Conservation (phyloP, 1,284 basidiomycete genomes). For the Hypsizygus ulmarius region DNA sequence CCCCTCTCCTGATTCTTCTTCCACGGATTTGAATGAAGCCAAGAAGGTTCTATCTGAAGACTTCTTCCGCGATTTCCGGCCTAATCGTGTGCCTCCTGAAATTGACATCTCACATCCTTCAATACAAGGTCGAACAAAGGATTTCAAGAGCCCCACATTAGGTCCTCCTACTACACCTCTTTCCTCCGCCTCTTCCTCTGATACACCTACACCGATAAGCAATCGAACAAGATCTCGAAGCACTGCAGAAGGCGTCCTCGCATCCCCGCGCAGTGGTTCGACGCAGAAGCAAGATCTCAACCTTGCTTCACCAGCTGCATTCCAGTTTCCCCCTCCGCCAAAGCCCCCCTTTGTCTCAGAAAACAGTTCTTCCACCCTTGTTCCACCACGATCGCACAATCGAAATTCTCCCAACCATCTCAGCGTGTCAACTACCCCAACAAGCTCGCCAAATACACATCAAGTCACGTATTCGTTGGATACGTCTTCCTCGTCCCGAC, state of each 20-base stretch:
- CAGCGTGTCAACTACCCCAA: slow-evolving; percentile 21
- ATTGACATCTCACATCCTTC: neutral
- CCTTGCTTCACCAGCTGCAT: slow-evolving; percentile 40
- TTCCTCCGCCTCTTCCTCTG: slow-evolving; percentile 13
- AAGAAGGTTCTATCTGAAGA: slow-evolving; percentile 5
- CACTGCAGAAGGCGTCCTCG: slow-evolving; percentile 33
- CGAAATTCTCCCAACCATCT: slow-evolving; percentile 31
- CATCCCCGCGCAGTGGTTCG: slow-evolving; percentile 15
- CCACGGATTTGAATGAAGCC: neutral
- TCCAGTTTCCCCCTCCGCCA: slow-evolving; percentile 39
- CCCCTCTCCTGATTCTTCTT: slow-evolving; percentile 3
- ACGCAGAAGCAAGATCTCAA: slow-evolving; percentile 29
- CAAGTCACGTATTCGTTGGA: slow-evolving; percentile 57
- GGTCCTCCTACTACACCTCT: slow-evolving; percentile 14
- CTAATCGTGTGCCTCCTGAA: slow-evolving; percentile 1
- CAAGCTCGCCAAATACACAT: slow-evolving; percentile 34
- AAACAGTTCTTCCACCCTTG: slow-evolving; percentile 11
- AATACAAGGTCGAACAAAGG: slow-evolving; percentile 6
- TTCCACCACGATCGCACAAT: slow-evolving; percentile 16
- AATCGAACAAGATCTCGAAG: slow-evolving; percentile 43
- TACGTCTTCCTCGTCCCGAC: slow-evolving; percentile 35
- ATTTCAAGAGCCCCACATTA: slow-evolving; percentile 13
- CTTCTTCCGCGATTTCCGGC: slow-evolving; percentile 4
- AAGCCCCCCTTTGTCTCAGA: slow-evolving; percentile 16
- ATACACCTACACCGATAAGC: slow-evolving; percentile 8